A percentile compares a stretch with the other conserved stretches of the same genome.
phyloP scores from a whole-genome alignment of 192 early-diverging fungal genomes.

The Mortierella claussenii region DNA sequence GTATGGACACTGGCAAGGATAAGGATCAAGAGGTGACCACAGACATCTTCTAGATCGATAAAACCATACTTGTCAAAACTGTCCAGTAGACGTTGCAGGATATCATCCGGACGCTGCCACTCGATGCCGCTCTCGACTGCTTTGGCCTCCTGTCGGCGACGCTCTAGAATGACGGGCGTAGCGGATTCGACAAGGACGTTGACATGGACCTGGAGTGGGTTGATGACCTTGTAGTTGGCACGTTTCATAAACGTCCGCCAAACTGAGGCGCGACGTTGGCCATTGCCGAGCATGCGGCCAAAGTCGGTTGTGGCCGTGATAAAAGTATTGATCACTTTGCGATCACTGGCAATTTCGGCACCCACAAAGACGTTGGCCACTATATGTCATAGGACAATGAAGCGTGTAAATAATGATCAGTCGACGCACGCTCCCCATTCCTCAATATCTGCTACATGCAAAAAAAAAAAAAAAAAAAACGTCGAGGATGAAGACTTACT shows the following conservation, averaged over 20 bases:
- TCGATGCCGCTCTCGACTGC: constrained; percentile 4
- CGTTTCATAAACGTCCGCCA: constrained; percentile 6
- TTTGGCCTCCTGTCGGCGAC: constrained; percentile 26
- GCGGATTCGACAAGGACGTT: constrained; percentile 11
- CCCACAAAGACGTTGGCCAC: constrained; percentile 42
- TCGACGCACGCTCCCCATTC: no score
- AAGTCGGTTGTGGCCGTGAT: constrained; percentile 32
- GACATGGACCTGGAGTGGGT: constrained; percentile 26
- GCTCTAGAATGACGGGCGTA: constrained; percentile 31
- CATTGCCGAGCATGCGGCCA: constrained; percentile 10
- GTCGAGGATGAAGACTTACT: constrained; percentile 30
- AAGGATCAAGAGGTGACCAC: constrained; percentile 39
- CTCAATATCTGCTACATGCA: no score
- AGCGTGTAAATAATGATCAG: no score
- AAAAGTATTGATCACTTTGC: constrained; percentile 26
- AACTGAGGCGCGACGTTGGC: neutral
- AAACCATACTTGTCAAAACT: constrained; percentile 43
- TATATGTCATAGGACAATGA: no score
- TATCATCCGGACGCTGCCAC: constrained; percentile 44
- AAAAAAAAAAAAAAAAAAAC: neutral
- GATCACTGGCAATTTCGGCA: constrained; percentile 28
- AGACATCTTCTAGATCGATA: constrained; percentile 40
- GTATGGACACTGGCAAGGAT: constrained; percentile 51
- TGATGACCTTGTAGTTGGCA: constrained; percentile 7
- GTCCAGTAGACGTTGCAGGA: constrained; percentile 51